phyloP scores from a whole-genome alignment of 176 grass and related monocot species.

The Eremochloa ophiuroides region DNA sequence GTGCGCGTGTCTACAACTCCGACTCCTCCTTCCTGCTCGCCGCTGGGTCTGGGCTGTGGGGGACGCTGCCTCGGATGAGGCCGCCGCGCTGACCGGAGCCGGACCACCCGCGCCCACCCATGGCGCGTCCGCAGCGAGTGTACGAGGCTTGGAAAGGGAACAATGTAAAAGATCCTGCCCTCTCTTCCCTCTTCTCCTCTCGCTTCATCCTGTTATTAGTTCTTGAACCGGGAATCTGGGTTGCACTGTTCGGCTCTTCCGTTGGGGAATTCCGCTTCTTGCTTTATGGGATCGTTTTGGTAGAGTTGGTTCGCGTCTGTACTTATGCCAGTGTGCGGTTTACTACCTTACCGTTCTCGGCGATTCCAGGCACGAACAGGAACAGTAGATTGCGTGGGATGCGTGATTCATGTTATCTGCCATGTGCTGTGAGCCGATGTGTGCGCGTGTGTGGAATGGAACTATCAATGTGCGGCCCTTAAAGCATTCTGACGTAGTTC shows the following conservation, averaged over 20 bases:
- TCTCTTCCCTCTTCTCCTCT: neutral
- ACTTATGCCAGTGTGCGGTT: neutral
- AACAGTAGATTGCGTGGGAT: neutral
- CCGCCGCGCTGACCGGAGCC: slow-evolving; percentile 23
- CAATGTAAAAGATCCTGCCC: slow-evolving; percentile 63
- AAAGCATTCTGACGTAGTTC: slow-evolving; percentile 1
- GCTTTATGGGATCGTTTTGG: neutral
- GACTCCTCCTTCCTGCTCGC: slow-evolving; percentile 6
- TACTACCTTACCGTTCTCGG: neutral
- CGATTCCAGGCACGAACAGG: slow-evolving; percentile 15
- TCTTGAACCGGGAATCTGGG: slow-evolving; percentile 4
- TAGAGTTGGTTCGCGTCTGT: neutral
- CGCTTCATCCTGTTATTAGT: neutral
- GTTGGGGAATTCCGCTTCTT: slow-evolving; percentile 30
- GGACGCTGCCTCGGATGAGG: slow-evolving; percentile 9
- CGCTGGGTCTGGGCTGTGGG: neutral
- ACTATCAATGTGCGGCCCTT: slow-evolving; percentile 7
- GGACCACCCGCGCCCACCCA: slow-evolving; percentile 36
- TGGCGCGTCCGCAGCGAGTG: slow-evolving; percentile 63
- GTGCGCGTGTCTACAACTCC: slow-evolving; percentile 22
- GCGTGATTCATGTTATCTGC: neutral
- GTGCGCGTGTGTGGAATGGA: neutral
- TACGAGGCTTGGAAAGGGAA: slow-evolving; percentile 87
- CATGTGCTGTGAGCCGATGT: neutral
- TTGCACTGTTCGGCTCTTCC: neutral